phyloP scores from a whole-genome alignment of 352 stramenopile species.

The Thalassiosira sp. region DNA sequence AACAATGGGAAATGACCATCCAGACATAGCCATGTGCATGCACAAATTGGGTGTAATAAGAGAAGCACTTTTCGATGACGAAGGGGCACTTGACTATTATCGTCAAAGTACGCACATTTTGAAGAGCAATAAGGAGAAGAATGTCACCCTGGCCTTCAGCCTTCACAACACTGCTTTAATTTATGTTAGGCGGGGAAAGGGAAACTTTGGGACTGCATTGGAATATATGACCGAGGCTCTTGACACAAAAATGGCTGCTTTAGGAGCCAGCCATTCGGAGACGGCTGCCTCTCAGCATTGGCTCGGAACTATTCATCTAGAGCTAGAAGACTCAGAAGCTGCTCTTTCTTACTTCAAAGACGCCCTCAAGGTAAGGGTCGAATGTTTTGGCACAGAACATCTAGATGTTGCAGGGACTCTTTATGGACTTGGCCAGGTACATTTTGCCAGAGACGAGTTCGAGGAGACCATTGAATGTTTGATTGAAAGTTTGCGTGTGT shows the following conservation, averaged over 20 bases:
- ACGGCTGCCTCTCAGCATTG: slow-evolving; percentile 59
- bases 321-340: slow-evolving; percentile 46
- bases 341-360: slow-evolving; percentile 58
- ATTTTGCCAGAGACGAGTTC: slow-evolving; percentile 56
- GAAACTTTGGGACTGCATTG: slow-evolving; percentile 42
- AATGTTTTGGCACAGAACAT: slow-evolving; percentile 58
- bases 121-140: slow-evolving; percentile 34
- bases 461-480: slow-evolving; percentile 58
- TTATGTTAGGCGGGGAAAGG: slow-evolving; percentile 41
- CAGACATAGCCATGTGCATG: slow-evolving; percentile 58
- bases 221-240: slow-evolving; percentile 58
- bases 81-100: slow-evolving; percentile 49
- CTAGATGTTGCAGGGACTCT: slow-evolving; percentile 56
- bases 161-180: slow-evolving; percentile 57
- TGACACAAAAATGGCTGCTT: slow-evolving; percentile 38
- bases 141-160: slow-evolving; percentile 47
- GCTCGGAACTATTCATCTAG: slow-evolving; percentile 61
- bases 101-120: slow-evolving; percentile 53
- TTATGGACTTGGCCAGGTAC: slow-evolving; percentile 47
- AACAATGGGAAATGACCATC: slow-evolving; percentile 21
- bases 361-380: slow-evolving; percentile 52
- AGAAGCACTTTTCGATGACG: slow-evolving; percentile 50
- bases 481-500: slow-evolving; percentile 61
- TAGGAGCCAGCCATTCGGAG: slow-evolving; percentile 54
- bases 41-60: slow-evolving; percentile 61